Base-by-base conservation (phyloP, 139 green algal species). In the Nannochloris sp. region DNA sequence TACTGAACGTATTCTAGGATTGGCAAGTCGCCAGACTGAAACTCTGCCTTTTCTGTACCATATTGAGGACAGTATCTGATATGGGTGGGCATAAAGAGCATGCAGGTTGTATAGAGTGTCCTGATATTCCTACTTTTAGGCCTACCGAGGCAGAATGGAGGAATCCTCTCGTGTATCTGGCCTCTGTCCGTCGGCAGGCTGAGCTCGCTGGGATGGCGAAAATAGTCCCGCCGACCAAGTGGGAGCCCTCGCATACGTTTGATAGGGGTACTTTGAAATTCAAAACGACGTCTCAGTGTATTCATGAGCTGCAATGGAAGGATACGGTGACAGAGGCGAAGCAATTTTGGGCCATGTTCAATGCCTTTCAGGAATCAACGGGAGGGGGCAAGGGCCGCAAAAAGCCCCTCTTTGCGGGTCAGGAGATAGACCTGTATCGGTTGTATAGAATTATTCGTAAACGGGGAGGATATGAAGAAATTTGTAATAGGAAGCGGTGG, bases 271-370 rank as follows among this genome's bases (percentile, higher is more conserved):
- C 9, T 26, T 81, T 89, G 29, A 65, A 63, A 31, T 92, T 95
- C 69, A 61, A 71, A 4, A 94, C 84, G 5, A 74, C 81, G 1
- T 65, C 91, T 17, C 89, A 95, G 72, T 69, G 71, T 2, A 77
- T 96, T 20, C 76, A 95, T 62, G 74, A 94, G 73, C 78, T 96
- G 56, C 80, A 91, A 65, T 44, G 79, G 9, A 79, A 79, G 14
- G 29, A 63, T 33, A 61, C 44, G 10, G 46, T 43, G 43, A 28
- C 36, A 28, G 65, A 65, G 4, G 66, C 71, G 44, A 40, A 75
- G 20, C 53, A 74, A 29, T 91, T 85, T 29, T 64, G 76, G 25
- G 66, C 78, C 17, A 76, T 85, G 11, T 89, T 84, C 36, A 59
- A 70, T 23, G 56, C 62, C 5, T 91, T 81, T 61, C 64, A 88